Evolutionary conservation across 164 flowering plant species (phyloP), one percentile per base, ranked within the genome.

Genomic region (Chimonanthus salicifolius): DNA sequence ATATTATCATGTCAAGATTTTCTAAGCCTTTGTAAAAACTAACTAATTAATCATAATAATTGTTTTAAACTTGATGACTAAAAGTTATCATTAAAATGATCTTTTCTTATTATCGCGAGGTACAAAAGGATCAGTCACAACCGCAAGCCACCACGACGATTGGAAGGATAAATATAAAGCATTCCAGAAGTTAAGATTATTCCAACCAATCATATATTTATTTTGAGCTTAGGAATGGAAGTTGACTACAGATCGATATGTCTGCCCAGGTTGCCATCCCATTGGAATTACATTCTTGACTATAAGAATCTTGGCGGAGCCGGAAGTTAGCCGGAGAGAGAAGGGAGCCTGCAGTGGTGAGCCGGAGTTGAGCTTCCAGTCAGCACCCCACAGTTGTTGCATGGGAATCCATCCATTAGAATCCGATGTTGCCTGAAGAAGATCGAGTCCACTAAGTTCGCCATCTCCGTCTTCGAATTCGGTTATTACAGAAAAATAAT

Each of bases 361-460:
- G 2, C 84, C 85, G 0, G 84, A 47, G n/a, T 85, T 77, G 7
- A 88, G 77, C 77, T 84, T 86, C 91, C 91, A 88, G 44, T 80
- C 84, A 0, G 91, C 91, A 8, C 92, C 94, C 91, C 92, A 90
- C 4, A 88, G 86, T 48, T 83, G 90, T 68, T 80, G 85, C 92
- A 90, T 83, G 4, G 75, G 11, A 2, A 50, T 62, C 92, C 94
- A 86, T 4, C 9, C 15, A 3, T 65, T 50, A 9, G 63, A 33
- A 0, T 62, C 62, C 48, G 70, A 68, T 3, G 75, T 64, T 5
- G 71, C 74, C 71, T 83, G 73, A 65, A 68, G 79, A 18, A 89
- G 76, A 18, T 78, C 82, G 11, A 89, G 89, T 0, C 74, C 72
- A 2, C 76, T 80, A 3, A 90, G 80, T 72, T 87, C 90, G 0